Evolutionary conservation across 2,329 filamentous ascomycete genomes (phyloP), one percentile per base, ranked within the genome.

Genomic region (Graphilbum fragrans): DNA sequence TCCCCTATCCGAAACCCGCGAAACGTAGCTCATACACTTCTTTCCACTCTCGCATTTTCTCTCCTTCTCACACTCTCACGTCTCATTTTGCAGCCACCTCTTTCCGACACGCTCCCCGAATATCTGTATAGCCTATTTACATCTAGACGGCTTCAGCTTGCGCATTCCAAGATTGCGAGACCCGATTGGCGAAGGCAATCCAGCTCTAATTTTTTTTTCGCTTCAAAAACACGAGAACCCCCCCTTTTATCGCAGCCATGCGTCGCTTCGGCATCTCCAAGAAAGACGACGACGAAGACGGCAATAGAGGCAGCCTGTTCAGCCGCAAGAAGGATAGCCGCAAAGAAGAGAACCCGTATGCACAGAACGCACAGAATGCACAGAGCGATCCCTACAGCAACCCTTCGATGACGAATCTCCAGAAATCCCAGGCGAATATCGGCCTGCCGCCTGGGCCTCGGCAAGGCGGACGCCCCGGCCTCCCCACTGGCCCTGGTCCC

Each of bases 221-320:
- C 32, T 17, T 18, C 12, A 5, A 19, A 29, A 29, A 29, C 8
- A 8, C 25, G 14, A 29, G n/a, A n/a, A n/a, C n/a, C n/a, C n/a
- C n/a, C n/a, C 25, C 14, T 29, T 29, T 29, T 14, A 29, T 29
- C 25, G 8, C 25, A 29, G 25, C 33, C 20, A 80, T 80, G 75
- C 73, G 69, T 62, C 76, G 72, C 51, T 76, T 79, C 50, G 69
- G 70, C 38, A 69, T 77, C 48, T 58, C 56, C 38, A 64, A 31
- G 29, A 16, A 68, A 41, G 70, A 70, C 40, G 58, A 55, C 23
- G 70, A 70, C 44, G 65, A 72, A 35, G 60, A 61, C 43, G 54
- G 60, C 41, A 67, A 58, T 49, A 66, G 69, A 42, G 60, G 61
- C 49, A 67, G 70, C 36, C 64, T 75, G 39, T 75, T 76, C 51